A percentile compares a stretch with the other conserved stretches of the same genome.
These are phyloP conservation scores for Spatholobus suberectus DNA, from an alignment of 306 rosid genomes.

Conservation along the genomic window DNA sequence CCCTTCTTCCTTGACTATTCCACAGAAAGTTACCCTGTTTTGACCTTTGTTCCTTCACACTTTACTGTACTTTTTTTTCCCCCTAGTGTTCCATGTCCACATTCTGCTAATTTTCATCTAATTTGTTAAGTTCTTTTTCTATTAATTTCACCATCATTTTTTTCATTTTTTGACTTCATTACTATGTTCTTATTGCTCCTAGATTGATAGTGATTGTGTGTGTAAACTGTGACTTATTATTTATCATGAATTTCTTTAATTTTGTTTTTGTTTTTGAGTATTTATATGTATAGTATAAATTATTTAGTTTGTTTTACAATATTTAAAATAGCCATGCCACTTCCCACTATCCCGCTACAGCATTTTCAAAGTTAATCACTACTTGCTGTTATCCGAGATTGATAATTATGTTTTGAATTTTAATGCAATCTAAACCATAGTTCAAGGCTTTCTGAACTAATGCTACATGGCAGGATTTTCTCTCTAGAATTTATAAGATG, in stretches of 20 bases:
- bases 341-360: neutral
- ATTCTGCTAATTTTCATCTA: neutral
- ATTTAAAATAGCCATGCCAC: neutral
- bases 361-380: neutral
- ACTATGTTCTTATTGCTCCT: neutral
- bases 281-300: neutral
- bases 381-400: neutral
- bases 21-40: neutral
- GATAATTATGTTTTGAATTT: conserved; percentile 11
- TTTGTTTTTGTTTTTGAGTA: neutral
- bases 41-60: neutral
- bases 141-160: neutral
- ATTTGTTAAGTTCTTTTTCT: neutral
- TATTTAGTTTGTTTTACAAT: neutral
- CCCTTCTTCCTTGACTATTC: neutral
- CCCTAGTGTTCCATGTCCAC: neutral
- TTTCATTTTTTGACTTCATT: neutral
- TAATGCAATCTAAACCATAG: conserved; percentile 23
- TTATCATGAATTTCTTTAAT: neutral
- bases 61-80: neutral
- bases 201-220: neutral
- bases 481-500: conserved; percentile 14
- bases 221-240: neutral
- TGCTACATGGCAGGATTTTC: conserved; percentile 1
- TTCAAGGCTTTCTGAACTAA: neutral